phyloP scores from a whole-genome alignment of 192 early-diverging fungal genomes.

The Umbelopsis sp. region DNA sequence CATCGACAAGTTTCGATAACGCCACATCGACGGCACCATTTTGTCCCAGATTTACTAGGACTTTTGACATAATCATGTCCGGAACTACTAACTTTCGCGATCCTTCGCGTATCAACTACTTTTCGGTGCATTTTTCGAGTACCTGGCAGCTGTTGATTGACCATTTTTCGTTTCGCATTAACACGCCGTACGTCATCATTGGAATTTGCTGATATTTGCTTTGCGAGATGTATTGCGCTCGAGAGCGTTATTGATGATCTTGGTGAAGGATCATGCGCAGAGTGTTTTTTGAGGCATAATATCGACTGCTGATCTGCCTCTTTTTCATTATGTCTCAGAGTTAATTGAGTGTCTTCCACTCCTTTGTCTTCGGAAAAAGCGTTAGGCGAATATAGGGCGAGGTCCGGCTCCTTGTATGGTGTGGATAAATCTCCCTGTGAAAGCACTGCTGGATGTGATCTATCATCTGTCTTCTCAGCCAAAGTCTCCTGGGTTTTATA shows the following conservation, averaged over 20 bases:
- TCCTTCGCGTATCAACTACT: neutral
- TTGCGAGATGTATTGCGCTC: neutral
- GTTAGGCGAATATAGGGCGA: no score
- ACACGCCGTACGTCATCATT: neutral
- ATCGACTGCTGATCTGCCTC: no score
- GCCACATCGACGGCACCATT: conserved; percentile 26
- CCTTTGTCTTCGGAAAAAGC: no score
- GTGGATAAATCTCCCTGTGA: no score
- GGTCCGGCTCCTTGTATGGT: no score
- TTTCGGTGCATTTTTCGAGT: neutral
- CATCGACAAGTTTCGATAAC: conserved; percentile 22
- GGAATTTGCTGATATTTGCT: neutral
- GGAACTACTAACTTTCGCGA: neutral
- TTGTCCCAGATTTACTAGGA: neutral
- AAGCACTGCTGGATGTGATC: no score
- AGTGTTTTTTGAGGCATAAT: no score
- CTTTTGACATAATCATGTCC: neutral
- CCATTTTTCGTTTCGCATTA: neutral
- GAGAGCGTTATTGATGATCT: neutral
- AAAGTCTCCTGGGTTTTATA: no score
- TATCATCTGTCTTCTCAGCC: no score
- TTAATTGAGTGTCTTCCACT: no score
- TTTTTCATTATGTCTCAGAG: no score
- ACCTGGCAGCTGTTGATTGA: neutral
- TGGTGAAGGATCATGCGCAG: neutral